A percentile compares a stretch with the other conserved stretches of the same genome.
Conservation (phyloP, 768 basidiomycete genomes). For the Tulasnella sp. region DNA sequence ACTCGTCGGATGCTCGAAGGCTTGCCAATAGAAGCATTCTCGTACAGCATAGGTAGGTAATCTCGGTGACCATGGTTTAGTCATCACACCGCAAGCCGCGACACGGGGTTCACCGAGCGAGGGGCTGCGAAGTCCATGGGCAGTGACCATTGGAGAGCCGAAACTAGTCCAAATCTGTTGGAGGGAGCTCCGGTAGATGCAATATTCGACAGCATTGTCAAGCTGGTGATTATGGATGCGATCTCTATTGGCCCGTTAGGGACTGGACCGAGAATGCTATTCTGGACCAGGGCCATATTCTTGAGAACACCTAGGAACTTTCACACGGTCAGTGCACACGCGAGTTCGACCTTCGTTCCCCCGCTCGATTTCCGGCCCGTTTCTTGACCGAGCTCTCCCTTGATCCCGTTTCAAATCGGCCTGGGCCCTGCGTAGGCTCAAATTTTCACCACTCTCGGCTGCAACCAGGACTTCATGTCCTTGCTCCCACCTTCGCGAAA, state of each 20-base stretch:
- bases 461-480: slow-evolving; percentile 12
- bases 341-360: too few species aligned
- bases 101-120: too few species aligned
- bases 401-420: too few species aligned
- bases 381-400: not conserved
- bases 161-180: not conserved
- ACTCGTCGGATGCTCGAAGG: not conserved
- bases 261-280: not conserved
- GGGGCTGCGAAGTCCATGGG: too few species aligned
- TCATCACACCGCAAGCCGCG: too few species aligned
- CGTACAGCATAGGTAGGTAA: not conserved
- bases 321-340: too few species aligned
- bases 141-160: not conserved
- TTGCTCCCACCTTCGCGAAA: slow-evolving; percentile 13
- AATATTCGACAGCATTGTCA: not conserved
- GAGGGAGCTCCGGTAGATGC: not conserved
- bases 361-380: not conserved
- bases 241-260: too few species aligned
- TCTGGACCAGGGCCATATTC: not conserved
- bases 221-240: too few species aligned
- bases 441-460: not conserved
- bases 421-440: too few species aligned
- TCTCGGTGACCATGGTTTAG: not conserved
- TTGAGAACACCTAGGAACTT: too few species aligned
- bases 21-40: not conserved